These are phyloP conservation scores for Remersonia thermophila DNA, from an alignment of 2,329 filamentous ascomycete species.

Conservation along the genomic window DNA sequence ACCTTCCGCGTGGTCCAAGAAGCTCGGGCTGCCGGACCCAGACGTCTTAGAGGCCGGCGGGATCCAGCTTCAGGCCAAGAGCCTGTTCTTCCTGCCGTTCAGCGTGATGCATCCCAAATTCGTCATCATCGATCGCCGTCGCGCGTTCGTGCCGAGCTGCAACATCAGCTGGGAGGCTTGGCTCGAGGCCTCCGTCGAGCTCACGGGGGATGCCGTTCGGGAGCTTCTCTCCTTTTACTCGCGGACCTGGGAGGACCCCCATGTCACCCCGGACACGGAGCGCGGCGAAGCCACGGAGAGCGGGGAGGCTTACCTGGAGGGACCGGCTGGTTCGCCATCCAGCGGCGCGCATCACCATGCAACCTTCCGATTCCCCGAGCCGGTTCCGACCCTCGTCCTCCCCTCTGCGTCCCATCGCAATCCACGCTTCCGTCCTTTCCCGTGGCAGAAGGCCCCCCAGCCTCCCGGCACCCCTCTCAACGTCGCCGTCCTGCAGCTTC, in stretches of 20 bases:
- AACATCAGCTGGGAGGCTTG: constrained; percentile 83
- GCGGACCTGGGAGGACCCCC: constrained; percentile 47
- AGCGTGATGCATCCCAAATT: constrained; percentile 87
- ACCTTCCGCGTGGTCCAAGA: constrained; percentile 42
- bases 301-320: not conserved
- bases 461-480: constrained; percentile 58
- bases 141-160: constrained; percentile 62
- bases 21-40: constrained; percentile 51
- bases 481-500: constrained; percentile 46
- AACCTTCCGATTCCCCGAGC: not conserved
- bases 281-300: not conserved
- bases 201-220: constrained; percentile 49
- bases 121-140: constrained; percentile 55
- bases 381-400: constrained; percentile 48
- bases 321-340: constrained; percentile 5
- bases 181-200: constrained; percentile 65
- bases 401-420: constrained; percentile 64
- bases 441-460: constrained; percentile 35
- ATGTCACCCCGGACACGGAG: not conserved
- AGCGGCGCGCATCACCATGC: constrained; percentile 16
- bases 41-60: constrained; percentile 39
- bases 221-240: constrained; percentile 56
- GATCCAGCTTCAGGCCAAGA: constrained; percentile 61
- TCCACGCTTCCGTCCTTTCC: constrained; percentile 48
- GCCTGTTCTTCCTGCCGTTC: constrained; percentile 65